Conservation (phyloP, 2,329 filamentous ascomycete species). For the Zarea fungicola region DNA sequence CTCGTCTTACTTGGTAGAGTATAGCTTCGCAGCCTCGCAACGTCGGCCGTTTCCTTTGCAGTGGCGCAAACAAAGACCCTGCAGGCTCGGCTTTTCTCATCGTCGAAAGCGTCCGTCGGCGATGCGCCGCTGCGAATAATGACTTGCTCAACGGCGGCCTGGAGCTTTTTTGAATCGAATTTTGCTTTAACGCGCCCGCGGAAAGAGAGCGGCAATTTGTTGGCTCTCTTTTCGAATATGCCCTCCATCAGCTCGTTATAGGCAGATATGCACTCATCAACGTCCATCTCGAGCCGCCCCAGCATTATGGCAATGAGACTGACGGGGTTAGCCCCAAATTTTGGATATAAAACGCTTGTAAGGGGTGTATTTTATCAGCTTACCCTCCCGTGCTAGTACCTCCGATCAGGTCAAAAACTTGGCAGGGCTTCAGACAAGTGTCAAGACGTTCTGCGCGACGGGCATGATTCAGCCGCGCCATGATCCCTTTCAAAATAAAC, state of each 20-base stretch:
- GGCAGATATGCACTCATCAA: conserved; percentile 33
- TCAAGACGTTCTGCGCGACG: not conserved
- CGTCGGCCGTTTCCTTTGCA: conserved; percentile 8
- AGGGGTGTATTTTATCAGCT: too few relatives aligned
- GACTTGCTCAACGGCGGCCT: conserved; percentile 9
- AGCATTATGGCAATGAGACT: conserved; percentile 39
- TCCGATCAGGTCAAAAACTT: conserved; percentile 35
- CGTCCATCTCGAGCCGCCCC: conserved; percentile 33
- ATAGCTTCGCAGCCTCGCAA: conserved; percentile 12
- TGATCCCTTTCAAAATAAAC: conserved; percentile 27
- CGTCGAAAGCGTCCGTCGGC: conserved; percentile 18
- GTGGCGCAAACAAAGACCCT: conserved; percentile 14
- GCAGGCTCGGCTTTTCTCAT: conserved; percentile 4
- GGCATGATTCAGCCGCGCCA: conserved; percentile 23
- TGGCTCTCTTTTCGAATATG: conserved; percentile 13
- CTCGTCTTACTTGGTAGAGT: not conserved
- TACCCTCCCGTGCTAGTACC: conserved; percentile 27
- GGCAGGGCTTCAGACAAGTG: conserved; percentile 25
- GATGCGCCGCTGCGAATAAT: conserved; percentile 18
- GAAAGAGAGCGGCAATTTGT: conserved; percentile 1
- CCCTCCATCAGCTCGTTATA: conserved; percentile 9
- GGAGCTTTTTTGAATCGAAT: not conserved
- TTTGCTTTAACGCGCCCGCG: not conserved
- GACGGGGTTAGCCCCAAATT: not conserved
- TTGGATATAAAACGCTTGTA: not conserved